phyloP scores from a whole-genome alignment of 495 filamentous ascomycete species.

The Aspergillus leporis region DNA sequence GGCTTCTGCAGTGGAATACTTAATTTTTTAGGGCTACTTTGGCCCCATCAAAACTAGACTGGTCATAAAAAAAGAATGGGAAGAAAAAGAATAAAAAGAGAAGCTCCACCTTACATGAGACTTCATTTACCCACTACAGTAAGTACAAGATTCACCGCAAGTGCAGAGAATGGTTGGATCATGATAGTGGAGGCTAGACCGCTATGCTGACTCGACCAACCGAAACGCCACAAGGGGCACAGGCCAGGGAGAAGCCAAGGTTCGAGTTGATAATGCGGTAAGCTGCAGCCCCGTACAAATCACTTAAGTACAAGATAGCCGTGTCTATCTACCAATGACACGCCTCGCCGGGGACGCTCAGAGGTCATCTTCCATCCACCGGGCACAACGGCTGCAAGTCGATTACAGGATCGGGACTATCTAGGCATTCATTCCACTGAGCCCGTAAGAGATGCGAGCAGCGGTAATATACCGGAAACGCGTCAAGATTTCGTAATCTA shows the following conservation, averaged over 20 bases:
- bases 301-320: background rate
- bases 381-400: background rate
- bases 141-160: background rate
- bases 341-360: background rate
- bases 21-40: conserved; percentile 1
- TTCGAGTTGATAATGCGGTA: background rate
- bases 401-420: conserved; percentile 2
- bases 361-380: background rate
- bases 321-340: conserved; percentile 2
- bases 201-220: background rate
- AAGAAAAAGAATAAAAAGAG: background rate
- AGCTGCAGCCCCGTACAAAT: background rate
- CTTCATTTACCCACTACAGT: background rate
- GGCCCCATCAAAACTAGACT: background rate
- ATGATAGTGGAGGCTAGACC: background rate
- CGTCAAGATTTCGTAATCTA: conserved; percentile 2
- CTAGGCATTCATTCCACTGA: background rate
- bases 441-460: background rate
- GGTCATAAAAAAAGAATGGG: background rate
- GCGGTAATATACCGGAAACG: background rate
- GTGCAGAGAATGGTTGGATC: background rate
- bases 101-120: background rate
- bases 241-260: background rate
- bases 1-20: background rate
- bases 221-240: conserved; percentile 1